Percentiles rank a stretch among this genome's conserved stretches.
phyloP scores from a whole-genome alignment of 177 flowering plant genomes.

The Vitis hybrid region DNA sequence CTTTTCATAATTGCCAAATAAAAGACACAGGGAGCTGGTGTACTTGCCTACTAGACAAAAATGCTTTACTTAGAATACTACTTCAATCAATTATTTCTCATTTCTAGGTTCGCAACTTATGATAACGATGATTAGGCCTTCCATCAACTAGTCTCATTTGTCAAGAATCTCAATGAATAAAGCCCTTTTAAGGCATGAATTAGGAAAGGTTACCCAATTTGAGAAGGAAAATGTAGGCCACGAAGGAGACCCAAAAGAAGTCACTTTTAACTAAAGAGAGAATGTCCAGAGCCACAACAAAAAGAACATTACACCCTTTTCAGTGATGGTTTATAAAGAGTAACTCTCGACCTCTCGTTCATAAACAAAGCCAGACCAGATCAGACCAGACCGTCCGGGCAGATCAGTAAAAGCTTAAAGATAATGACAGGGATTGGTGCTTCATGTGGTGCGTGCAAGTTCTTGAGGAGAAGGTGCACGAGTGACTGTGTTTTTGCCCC shows the following conservation, averaged over 20 bases:
- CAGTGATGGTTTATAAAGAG: constrained; percentile 35
- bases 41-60: constrained; percentile 6
- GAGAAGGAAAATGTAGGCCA: constrained; percentile 61
- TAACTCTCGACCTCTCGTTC: constrained; percentile 22
- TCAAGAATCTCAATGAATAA: constrained; percentile 22
- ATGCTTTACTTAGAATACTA: background rate
- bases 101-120: constrained; percentile 18
- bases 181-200: constrained; percentile 26
- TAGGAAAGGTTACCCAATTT: constrained; percentile 38
- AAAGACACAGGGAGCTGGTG: constrained; percentile 1
- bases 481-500: constrained; percentile 73
- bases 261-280: constrained; percentile 34
- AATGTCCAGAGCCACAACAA: constrained; percentile 26
- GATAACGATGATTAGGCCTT: constrained; percentile 22
- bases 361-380: constrained; percentile 13
- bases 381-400: background rate
- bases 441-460: constrained; percentile 93
- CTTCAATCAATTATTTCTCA: constrained; percentile 9
- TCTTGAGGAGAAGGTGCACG: constrained; percentile 71
- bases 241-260: constrained; percentile 59
- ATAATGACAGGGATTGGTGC: constrained; percentile 61
- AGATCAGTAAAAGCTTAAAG: constrained; percentile 13
- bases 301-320: constrained; percentile 10
- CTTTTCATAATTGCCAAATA: background rate
- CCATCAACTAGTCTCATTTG: constrained; percentile 13